These are phyloP conservation scores for Dimargaris cristalligena DNA, from an alignment of 192 early-diverging fungal genomes.

Conservation along the genomic window DNA sequence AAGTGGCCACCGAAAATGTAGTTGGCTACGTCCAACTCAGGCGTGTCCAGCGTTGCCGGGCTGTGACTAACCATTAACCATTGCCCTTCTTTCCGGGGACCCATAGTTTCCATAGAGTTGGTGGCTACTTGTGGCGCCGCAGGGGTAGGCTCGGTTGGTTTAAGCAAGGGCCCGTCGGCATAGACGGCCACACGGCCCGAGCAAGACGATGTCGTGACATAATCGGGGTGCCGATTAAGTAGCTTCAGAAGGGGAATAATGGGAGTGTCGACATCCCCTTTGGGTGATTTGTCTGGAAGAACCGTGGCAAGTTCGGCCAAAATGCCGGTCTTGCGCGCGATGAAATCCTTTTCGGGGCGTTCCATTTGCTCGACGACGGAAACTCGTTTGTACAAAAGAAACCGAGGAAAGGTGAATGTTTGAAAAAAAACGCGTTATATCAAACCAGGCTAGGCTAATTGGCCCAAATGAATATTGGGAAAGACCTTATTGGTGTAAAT, in stretches of 20 bases:
- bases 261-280: slow-evolving; percentile 33
- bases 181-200: slow-evolving; percentile 33
- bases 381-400: not conserved
- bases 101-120: slow-evolving; percentile 12
- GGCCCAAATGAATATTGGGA: too few relatives aligned
- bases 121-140: slow-evolving; percentile 7
- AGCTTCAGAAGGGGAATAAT: slow-evolving; percentile 27
- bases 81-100: slow-evolving; percentile 23
- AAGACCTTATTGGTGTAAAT: too few relatives aligned
- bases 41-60: slow-evolving; percentile 20
- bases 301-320: slow-evolving; percentile 10
- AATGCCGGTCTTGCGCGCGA: slow-evolving; percentile 1
- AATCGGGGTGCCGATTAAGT: slow-evolving; percentile 32
- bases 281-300: slow-evolving; percentile 31
- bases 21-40: too few relatives aligned
- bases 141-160: slow-evolving; percentile 2
- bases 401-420: too few relatives aligned
- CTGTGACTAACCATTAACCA: slow-evolving; percentile 35
- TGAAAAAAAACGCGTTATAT: too few relatives aligned
- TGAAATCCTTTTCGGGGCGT: slow-evolving; percentile 1
- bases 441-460: too few relatives aligned
- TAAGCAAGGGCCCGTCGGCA: slow-evolving; percentile 20
- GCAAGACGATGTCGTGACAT: slow-evolving; percentile 34
- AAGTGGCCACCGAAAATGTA: too few relatives aligned
- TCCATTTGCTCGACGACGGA: not conserved